Conservation (phyloP, 441 rosid species). For the Pelargonium fulgidum region DNA sequence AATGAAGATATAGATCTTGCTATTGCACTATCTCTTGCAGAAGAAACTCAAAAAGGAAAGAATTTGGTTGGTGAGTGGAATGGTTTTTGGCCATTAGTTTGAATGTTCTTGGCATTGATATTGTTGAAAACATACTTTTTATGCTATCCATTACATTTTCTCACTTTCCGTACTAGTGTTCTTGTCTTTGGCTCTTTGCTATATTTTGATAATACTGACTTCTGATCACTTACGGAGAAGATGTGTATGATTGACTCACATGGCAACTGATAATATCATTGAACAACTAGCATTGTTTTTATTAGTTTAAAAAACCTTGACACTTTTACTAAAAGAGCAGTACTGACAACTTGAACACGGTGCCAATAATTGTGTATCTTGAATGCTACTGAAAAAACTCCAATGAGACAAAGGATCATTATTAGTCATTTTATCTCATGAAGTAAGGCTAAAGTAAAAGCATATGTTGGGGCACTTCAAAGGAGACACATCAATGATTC, state of each 20-base stretch:
- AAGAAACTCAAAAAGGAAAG: slow-evolving; percentile 46
- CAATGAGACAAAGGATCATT: background rate
- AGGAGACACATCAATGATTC: background rate
- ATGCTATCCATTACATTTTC: background rate
- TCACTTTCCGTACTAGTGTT: background rate
- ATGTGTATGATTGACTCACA: background rate
- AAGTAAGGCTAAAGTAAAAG: background rate
- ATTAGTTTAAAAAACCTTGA: background rate
- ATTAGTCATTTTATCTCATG: background rate
- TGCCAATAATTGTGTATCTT: background rate
- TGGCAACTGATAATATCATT: background rate
- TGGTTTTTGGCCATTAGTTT: slow-evolving; percentile 16
- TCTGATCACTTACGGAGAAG: background rate
- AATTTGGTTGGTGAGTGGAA: slow-evolving; percentile 46
- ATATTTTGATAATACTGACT: background rate
- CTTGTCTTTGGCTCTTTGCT: background rate
- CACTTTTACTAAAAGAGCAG: background rate
- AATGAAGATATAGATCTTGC: slow-evolving; percentile 74
- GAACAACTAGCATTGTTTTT: background rate
- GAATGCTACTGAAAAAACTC: background rate
- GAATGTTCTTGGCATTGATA: slow-evolving; percentile 7
- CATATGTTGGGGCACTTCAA: background rate
- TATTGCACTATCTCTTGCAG: slow-evolving; percentile 66
- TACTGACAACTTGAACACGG: background rate
- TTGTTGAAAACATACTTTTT: background rate